Conservation (phyloP, 2,329 filamentous ascomycete species). For the Diplocarpon rosae region DNA sequence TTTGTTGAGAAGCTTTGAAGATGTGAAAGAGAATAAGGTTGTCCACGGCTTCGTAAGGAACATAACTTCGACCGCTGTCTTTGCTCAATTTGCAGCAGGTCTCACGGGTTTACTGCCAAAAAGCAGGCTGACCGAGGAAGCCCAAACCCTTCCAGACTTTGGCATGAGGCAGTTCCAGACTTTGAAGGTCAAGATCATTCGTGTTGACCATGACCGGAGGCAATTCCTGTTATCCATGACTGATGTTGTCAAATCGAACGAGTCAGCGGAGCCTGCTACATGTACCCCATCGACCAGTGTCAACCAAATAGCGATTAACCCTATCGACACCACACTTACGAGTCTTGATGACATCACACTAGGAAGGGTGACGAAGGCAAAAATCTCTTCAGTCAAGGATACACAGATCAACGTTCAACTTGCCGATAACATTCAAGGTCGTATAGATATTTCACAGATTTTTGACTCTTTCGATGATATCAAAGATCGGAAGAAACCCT, state of each 20-base stretch:
- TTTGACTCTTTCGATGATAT: constrained; percentile 88
- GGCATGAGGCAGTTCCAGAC: constrained; percentile 55
- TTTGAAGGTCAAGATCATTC: too few relatives aligned
- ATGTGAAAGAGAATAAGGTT: constrained; percentile 56
- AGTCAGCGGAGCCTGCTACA: constrained; percentile 27
- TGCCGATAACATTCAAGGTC: constrained; percentile 80
- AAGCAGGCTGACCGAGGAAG: constrained; percentile 62
- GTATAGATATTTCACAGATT: constrained; percentile 81
- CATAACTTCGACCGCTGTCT: constrained; percentile 69
- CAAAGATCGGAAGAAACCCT: constrained; percentile 65
- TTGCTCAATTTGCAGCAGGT: constrained; percentile 75
- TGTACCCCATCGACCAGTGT: constrained; percentile 23
- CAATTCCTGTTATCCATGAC: constrained; percentile 57
- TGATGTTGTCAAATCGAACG: constrained; percentile 39
- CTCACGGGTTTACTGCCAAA: constrained; percentile 73
- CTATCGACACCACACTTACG: constrained; percentile 52
- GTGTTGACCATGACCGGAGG: constrained; percentile 50
- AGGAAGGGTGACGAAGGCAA: constrained; percentile 65
- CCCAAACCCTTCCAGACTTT: constrained; percentile 65
- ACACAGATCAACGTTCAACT: constrained; percentile 89
- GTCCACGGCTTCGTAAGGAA: constrained; percentile 77
- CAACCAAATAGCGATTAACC: constrained; percentile 39
- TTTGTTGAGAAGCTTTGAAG: constrained; percentile 60
- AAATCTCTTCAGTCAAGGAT: constrained; percentile 72
- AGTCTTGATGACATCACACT: constrained; percentile 62